Base-by-base conservation (phyloP, 306 rosid species). In the Cercis canadensis region DNA sequence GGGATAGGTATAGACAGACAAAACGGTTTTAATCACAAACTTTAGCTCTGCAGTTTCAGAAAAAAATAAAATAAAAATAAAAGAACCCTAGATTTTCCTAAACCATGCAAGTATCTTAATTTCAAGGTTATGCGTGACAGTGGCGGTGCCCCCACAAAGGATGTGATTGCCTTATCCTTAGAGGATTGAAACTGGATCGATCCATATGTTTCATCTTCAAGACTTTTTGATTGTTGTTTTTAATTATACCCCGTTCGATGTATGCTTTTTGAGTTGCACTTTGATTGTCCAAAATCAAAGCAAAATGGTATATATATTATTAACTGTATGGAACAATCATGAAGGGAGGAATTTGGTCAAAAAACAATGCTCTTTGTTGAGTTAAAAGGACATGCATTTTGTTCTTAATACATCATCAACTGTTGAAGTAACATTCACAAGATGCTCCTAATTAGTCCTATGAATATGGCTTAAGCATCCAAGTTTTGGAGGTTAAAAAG, bases 1-100 rank as follows among this genome's bases (percentile, higher is more conserved):
- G 33, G 29, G 36, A n/a, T 10, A 75, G 39, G 12, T 16, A 59
- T 29, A 18, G 64, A 75, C 52, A 47, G 74, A 84, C 47, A 24
- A 72, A 62, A 63, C 18, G 36, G 81, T 79, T 75, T 7, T 16
- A 21, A 66, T 86, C 88, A 87, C 54, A 41, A 81, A 72, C 82
- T 86, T 83, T 75, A 41, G 44, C 9, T 40, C 68, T 67, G 67
- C 45, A 32, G 63, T 62, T 31, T 24, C 29, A 24, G 29, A 24
- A 1, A 24, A 24, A 24, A 24, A 24, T 37, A 37, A 34, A 3
- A 34, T 34, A 34, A 7, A 29, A 14, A 54, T 43, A 56, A 78
- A 64, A 49, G 32, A 56, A 46, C 4, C 68, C 57, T 29, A 36
- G n/a, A 62, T 15, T 60, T 44, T 57, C 24, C 18, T 17, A 16